Conservation (phyloP, 2,329 filamentous ascomycete genomes). For the Claviceps spartinae region DNA sequence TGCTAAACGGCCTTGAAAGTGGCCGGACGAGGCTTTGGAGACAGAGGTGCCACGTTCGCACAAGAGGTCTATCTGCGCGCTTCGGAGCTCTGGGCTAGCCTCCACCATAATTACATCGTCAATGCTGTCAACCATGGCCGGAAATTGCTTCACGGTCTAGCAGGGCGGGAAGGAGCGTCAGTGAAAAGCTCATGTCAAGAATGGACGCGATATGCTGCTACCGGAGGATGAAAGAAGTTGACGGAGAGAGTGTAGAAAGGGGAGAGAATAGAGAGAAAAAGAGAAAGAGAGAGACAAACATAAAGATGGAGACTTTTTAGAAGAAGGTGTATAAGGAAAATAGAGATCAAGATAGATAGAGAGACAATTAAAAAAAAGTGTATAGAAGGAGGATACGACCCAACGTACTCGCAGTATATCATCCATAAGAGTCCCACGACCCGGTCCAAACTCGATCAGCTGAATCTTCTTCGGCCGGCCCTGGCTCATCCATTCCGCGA, state of each 20-base stretch:
- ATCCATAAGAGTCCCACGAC: conserved; percentile 91
- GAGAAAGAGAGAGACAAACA: neutral
- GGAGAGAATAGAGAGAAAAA: conserved; percentile 4
- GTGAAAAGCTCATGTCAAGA: neutral
- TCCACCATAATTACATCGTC: conserved; percentile 91
- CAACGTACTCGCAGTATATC: conserved; percentile 71
- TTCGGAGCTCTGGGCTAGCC: conserved; percentile 67
- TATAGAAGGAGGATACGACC: no score
- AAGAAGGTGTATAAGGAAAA: no score
- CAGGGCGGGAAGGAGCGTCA: neutral
- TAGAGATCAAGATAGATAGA: no score
- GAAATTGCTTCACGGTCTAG: conserved; percentile 75
- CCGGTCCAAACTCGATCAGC: conserved; percentile 87
- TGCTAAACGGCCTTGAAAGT: conserved; percentile 62
- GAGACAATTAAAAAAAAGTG: no score
- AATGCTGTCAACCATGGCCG: conserved; percentile 59
- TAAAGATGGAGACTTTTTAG: no score
- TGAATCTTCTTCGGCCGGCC: conserved; percentile 61
- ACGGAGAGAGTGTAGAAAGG: neutral
- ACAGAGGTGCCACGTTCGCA: conserved; percentile 58
- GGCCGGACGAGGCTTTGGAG: conserved; percentile 58
- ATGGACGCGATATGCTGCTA: neutral
- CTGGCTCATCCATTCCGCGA: conserved; percentile 93
- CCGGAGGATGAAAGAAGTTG: neutral
- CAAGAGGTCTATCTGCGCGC: conserved; percentile 66